Evolutionary conservation across 331 rosid species (phyloP).

Genomic region (Dryas integrifolia): DNA sequence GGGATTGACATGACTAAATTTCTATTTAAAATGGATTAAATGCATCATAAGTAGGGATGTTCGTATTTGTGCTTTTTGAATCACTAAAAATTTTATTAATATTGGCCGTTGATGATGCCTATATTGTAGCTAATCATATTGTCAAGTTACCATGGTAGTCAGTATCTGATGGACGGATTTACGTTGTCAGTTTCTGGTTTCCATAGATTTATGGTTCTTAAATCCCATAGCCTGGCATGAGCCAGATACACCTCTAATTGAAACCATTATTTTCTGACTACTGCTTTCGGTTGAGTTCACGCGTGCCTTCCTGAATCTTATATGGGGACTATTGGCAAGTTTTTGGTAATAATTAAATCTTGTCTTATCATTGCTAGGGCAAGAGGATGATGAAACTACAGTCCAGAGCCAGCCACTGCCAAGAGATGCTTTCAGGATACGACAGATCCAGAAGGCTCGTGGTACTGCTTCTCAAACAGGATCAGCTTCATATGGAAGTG

Average conservation of each 20-base stretch:
- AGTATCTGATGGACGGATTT: background rate
- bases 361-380: constrained; percentile 40
- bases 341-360: background rate
- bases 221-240: background rate
- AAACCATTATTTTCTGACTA: background rate
- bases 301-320: background rate
- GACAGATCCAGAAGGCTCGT: constrained; percentile 82
- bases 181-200: background rate
- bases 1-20: constrained; percentile 3
- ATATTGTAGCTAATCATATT: background rate
- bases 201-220: background rate
- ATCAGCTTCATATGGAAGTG: constrained; percentile 92
- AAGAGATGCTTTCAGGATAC: constrained; percentile 77
- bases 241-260: background rate
- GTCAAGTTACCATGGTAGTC: background rate
- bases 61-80: background rate
- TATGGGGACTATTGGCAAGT: background rate
- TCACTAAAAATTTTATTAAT: too few species aligned
- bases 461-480: constrained; percentile 77
- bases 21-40: background rate
- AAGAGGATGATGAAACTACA: constrained; percentile 70
- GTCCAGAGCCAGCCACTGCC: constrained; percentile 92
- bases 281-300: background rate
- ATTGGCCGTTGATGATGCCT: background rate
- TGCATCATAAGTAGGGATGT: background rate